Conservation (phyloP, 2,329 filamentous ascomycete species). For the Aspergillus tanneri region DNA sequence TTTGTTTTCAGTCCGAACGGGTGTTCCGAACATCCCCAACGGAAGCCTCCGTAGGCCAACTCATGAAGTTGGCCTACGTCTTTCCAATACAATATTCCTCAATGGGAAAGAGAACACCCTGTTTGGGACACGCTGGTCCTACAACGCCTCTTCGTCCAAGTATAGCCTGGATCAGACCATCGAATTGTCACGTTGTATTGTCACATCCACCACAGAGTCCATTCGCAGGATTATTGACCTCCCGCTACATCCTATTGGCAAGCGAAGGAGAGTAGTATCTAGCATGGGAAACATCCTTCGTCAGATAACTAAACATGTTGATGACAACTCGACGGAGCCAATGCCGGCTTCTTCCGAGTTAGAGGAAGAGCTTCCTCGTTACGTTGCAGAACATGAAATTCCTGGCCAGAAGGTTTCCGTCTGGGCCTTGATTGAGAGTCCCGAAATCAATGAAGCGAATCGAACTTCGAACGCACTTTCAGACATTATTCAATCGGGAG, state of each 20-base stretch:
- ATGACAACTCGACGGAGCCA: constrained; percentile 26
- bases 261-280: constrained; percentile 38
- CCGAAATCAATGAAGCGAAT: constrained; percentile 14
- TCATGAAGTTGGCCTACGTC: constrained; percentile 40
- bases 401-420: constrained; percentile 40
- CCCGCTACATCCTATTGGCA: constrained; percentile 38
- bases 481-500: constrained; percentile 32
- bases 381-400: constrained; percentile 40
- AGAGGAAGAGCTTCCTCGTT: constrained; percentile 42
- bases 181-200: constrained; percentile 34
- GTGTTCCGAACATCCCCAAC: constrained; percentile 1
- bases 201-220: constrained; percentile 21
- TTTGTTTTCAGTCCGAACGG: constrained; percentile 26
- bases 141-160: constrained; percentile 20
- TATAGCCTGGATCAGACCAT: constrained; percentile 27
- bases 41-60: constrained; percentile 8
- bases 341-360: constrained; percentile 44
- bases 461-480: constrained; percentile 24
- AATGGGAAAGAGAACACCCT: constrained; percentile 45
- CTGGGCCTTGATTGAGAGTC: constrained; percentile 41
- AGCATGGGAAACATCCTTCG: constrained; percentile 47
- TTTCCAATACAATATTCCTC: constrained; percentile 44
- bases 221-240: constrained; percentile 26
- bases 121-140: constrained; percentile 37
- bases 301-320: constrained; percentile 37